phyloP scores from a whole-genome alignment of 129 eudicot genomes.

The Arctium minus region DNA sequence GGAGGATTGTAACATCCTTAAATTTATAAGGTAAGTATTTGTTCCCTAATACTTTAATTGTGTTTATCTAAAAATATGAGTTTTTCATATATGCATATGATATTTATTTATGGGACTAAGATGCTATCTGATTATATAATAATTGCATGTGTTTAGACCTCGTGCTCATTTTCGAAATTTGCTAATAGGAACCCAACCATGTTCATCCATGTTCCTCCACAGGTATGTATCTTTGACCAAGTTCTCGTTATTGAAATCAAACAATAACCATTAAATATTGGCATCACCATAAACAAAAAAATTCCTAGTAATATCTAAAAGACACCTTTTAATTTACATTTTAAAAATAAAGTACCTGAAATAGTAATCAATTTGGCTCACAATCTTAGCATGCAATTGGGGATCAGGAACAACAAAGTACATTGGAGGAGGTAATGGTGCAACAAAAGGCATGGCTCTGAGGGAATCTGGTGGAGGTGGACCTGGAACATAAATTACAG shows the following conservation, averaged over 20 bases:
- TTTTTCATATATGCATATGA: too few relatives aligned
- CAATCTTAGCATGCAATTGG: slow-evolving; percentile 47
- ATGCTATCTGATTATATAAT: too few relatives aligned
- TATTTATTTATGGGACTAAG: too few relatives aligned
- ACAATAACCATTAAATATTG: slow-evolving; percentile 8
- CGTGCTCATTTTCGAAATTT: too few relatives aligned
- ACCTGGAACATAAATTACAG: slow-evolving; percentile 44
- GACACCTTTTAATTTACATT: neutral
- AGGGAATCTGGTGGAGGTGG: slow-evolving; percentile 39
- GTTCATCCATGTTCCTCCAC: slow-evolving; percentile 77
- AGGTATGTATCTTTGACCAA: slow-evolving; percentile 68
- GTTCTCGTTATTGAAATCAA: slow-evolving; percentile 68
- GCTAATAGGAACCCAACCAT: slow-evolving; percentile 85
- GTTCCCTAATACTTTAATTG: too few relatives aligned
- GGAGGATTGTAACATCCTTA: too few relatives aligned
- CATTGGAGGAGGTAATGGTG: slow-evolving; percentile 46
- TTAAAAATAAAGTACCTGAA: slow-evolving; percentile 56
- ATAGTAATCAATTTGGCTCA: slow-evolving; percentile 80
- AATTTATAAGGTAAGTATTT: too few relatives aligned
- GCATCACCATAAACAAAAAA: slow-evolving; percentile 1
- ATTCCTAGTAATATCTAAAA: neutral
- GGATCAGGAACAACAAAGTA: slow-evolving; percentile 52
- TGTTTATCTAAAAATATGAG: too few relatives aligned
- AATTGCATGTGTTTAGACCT: too few relatives aligned
- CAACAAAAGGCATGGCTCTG: slow-evolving; percentile 50